phyloP scores from a whole-genome alignment of 164 flowering plant species.

The Warburgia ugandensis region DNA sequence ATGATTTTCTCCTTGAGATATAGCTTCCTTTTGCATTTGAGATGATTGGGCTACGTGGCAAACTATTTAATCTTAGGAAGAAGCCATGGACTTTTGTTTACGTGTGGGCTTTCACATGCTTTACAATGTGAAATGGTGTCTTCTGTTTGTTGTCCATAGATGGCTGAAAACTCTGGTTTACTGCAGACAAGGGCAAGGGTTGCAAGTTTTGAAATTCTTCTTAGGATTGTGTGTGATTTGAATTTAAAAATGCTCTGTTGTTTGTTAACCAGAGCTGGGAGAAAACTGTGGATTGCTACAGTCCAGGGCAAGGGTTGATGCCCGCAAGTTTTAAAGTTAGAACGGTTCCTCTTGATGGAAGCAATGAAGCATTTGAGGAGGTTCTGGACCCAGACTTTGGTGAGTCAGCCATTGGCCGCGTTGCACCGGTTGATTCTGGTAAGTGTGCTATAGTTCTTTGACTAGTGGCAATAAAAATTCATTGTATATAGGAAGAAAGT shows the following conservation, averaged over 20 bases:
- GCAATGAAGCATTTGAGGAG: conserved; percentile 56
- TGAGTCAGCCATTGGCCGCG: conserved; percentile 95
- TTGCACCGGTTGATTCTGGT: conserved; percentile 98
- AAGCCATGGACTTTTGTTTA: too few species aligned
- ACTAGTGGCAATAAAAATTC: too few species aligned
- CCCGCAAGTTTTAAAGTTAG: conserved; percentile 95
- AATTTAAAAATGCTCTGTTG: too few species aligned
- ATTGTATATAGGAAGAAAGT: too few species aligned
- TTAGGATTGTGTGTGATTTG: too few species aligned
- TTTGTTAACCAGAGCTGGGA: conserved; percentile 72
- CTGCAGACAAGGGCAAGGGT: conserved; percentile 89
- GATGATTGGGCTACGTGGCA: too few species aligned
- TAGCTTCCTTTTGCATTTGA: too few species aligned
- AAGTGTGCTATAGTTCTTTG: conserved; percentile 4
- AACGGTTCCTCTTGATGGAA: conserved; percentile 67
- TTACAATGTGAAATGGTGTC: too few species aligned
- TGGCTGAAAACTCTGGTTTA: conserved; percentile 98
- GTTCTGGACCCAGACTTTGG: conserved; percentile 95
- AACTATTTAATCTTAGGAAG: too few species aligned
- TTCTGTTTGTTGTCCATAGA: conserved; percentile 45
- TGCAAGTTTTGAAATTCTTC: too few species aligned
- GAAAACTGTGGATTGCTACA: conserved; percentile 93
- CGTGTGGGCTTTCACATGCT: too few species aligned
- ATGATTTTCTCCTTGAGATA: too few species aligned
- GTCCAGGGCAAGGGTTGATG: conserved; percentile 96